These are phyloP conservation scores for Teunomyces tritomae DNA, from an alignment of 805 yeast species.

Conservation along the genomic window DNA sequence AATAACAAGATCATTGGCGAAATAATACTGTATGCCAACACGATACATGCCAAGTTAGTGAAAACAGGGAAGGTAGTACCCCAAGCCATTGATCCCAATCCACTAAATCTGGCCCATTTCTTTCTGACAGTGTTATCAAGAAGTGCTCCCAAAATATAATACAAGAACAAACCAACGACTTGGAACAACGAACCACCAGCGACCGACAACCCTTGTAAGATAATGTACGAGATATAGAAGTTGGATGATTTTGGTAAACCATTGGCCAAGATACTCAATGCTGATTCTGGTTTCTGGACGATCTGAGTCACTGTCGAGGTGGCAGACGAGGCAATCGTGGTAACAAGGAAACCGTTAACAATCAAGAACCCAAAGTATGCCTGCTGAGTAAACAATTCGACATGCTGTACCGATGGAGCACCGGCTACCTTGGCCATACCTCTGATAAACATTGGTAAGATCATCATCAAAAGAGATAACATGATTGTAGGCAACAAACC, in stretches of 20 bases:
- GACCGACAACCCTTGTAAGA: conserved; percentile 76
- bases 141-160: conserved; percentile 53
- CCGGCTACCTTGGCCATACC: conserved; percentile 76
- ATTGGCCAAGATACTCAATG: conserved; percentile 70
- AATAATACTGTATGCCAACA: conserved; percentile 65
- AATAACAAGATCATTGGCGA: conserved; percentile 83
- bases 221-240: conserved; percentile 80
- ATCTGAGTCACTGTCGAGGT: conserved; percentile 75
- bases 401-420: conserved; percentile 61
- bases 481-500: conserved; percentile 82
- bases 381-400: conserved; percentile 79
- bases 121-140: conserved; percentile 67
- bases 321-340: conserved; percentile 80
- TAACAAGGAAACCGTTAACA: conserved; percentile 81
- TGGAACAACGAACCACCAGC: conserved; percentile 79
- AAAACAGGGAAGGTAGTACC: conserved; percentile 79
- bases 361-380: conserved; percentile 92
- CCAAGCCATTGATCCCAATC: conserved; percentile 56
- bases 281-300: conserved; percentile 60
- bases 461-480: conserved; percentile 77
- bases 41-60: conserved; percentile 66
- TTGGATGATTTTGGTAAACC: conserved; percentile 89
- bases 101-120: conserved; percentile 58
- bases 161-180: conserved; percentile 56
- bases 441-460: conserved; percentile 83